A percentile compares a stretch with the other conserved stretches of the same genome.
Evolutionary conservation across 2,329 filamentous ascomycete genomes (phyloP).

Genomic region (Cladosporium cucumerinum): DNA sequence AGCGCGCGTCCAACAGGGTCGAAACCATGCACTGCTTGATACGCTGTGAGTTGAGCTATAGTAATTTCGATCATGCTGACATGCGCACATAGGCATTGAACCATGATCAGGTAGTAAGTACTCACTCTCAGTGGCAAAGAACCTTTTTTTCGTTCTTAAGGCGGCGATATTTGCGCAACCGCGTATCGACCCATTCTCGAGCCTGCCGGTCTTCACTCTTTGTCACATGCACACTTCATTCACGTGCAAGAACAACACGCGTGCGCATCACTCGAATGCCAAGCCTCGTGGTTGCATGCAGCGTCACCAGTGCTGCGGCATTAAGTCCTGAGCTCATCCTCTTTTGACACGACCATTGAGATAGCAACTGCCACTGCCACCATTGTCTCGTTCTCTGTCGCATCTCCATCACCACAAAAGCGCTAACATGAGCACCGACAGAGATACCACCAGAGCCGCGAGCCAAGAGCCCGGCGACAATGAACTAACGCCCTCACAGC

Average conservation of each 20-base stretch:
- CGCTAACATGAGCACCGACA: slow-evolving; percentile 10
- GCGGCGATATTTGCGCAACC: not conserved
- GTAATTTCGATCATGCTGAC: slow-evolving; percentile 17
- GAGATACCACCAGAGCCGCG: not conserved
- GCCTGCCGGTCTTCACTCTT: not conserved
- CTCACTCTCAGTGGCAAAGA: slow-evolving; percentile 9
- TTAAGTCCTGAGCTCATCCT: not conserved
- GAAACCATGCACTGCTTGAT: not conserved
- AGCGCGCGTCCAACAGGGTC: not conserved
- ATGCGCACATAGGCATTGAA: slow-evolving; percentile 3
- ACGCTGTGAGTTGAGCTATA: slow-evolving; percentile 10
- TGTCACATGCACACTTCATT: not conserved
- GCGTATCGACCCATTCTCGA: not conserved
- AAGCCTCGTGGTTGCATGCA: not conserved
- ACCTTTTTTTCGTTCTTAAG: not conserved
- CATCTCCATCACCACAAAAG: not conserved
- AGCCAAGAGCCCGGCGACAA: not conserved
- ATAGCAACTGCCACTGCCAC: not conserved
- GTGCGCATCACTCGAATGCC: not conserved
- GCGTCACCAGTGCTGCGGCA: not conserved
- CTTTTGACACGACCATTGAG: not conserved
- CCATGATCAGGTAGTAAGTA: slow-evolving; percentile 17
- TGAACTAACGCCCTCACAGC: slow-evolving; percentile 6
- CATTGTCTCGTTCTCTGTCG: not conserved
- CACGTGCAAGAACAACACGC: not conserved